Conservation (phyloP, 805 yeast genomes). For the Candida succiphila region DNA sequence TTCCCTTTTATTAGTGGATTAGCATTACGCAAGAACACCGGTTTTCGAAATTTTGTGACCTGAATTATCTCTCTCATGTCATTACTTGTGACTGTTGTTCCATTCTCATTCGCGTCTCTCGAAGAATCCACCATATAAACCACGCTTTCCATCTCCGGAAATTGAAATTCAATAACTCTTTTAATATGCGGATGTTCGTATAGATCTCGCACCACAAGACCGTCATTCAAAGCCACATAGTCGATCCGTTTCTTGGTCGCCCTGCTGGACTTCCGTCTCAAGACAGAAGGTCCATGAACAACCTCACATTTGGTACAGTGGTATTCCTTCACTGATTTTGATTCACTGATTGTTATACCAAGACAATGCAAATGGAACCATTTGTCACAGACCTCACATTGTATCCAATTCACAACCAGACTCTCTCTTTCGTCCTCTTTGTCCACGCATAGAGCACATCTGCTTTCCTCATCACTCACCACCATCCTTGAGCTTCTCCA, state of each 20-base stretch:
- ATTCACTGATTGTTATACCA: slow-evolving; percentile 23
- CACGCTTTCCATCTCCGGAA: slow-evolving; percentile 13
- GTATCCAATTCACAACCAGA: slow-evolving; percentile 35
- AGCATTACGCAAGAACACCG: slow-evolving; percentile 19
- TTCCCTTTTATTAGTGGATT: neutral
- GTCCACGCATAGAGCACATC: slow-evolving; percentile 12
- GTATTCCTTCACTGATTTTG: slow-evolving; percentile 31
- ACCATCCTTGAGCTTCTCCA: no score
- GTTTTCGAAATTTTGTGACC: slow-evolving; percentile 19
- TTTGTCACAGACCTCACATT: slow-evolving; percentile 42
- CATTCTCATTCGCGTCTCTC: slow-evolving; percentile 7
- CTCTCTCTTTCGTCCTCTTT: slow-evolving; percentile 5
- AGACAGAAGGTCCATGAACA: slow-evolving; percentile 38
- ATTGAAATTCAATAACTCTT: slow-evolving; percentile 20
- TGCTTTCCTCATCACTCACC: no score
- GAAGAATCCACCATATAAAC: slow-evolving; percentile 19
- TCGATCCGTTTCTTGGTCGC: slow-evolving; percentile 45
- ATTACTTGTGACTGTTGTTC: slow-evolving; percentile 15
- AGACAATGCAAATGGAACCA: slow-evolving; percentile 51
- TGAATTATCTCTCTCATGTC: slow-evolving; percentile 12
- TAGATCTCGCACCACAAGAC: slow-evolving; percentile 40
- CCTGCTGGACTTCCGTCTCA: slow-evolving; percentile 46
- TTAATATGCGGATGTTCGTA: slow-evolving; percentile 52
- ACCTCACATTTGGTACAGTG: slow-evolving; percentile 44
- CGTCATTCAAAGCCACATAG: slow-evolving; percentile 71